Evolutionary conservation across 768 basidiomycete genomes (phyloP), one percentile per base, ranked within the genome.

Genomic region (Mycena haematopus): DNA sequence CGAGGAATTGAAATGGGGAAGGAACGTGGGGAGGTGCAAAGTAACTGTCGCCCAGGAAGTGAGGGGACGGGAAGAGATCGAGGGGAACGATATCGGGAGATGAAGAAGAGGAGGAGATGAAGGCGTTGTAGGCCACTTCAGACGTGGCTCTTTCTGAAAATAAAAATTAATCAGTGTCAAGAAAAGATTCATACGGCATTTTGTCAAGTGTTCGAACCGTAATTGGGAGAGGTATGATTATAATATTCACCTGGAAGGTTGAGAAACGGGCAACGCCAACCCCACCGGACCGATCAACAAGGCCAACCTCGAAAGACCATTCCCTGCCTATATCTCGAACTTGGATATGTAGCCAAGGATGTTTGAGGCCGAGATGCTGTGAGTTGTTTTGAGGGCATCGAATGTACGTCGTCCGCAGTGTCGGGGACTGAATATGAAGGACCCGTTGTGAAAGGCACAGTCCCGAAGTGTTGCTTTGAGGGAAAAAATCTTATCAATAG

Each of bases 381-480:
- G 65, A 65, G 24, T 55, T 46, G 60, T 46, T 63, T 22, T 82
- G 78, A 17, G 91, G 91, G 67, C 82, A 87, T 9, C 84, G 86
- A 36, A 93, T 83, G 69, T 81, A 93, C 0, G 91, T 90, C 54
- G 79, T 86, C 54, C 76, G 81, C 35, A 92, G 68, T 14, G 87
- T 88, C 25, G 92, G 91, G 6, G 90, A 92, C 69, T 93, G 92
- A 51, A 93, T 81, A 65, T 93, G 91, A 15, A 93, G 80, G 1
- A 92, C 90, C 1, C 86, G 88, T 71, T 92, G 89, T 60, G 80
- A 76, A 6, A 92, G 77, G 49, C 36, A 6, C 27, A 67, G 65
- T 19, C 65, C 62, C 0, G 56, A 63, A 7, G 29, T 58, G 22
- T 58, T 55, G 46, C 24, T 15, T 25, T 11, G n/a, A 19, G 19